These are phyloP conservation scores for Ogataea corticis DNA, from an alignment of 805 yeast genomes.

Conservation along the genomic window DNA sequence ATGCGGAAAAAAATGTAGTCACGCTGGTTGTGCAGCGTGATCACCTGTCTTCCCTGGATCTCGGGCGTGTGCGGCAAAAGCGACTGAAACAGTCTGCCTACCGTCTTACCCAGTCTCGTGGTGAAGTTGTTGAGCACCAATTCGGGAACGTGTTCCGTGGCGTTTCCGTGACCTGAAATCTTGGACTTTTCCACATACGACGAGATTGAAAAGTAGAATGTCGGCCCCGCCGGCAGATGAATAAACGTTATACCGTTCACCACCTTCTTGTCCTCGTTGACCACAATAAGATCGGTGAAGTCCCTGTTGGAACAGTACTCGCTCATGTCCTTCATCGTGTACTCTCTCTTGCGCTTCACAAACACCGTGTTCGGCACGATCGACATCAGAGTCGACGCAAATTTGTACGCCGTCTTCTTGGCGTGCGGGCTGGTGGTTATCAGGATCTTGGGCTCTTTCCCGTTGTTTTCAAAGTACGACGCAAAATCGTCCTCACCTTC, in stretches of 20 bases:
- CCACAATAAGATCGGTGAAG: conserved; percentile 82
- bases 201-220: conserved; percentile 84
- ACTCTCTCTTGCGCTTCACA: conserved; percentile 83
- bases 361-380: conserved; percentile 84
- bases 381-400: conserved; percentile 83
- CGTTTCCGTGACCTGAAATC: conserved; percentile 85
- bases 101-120: conserved; percentile 90
- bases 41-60: conserved; percentile 91
- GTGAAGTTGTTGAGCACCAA: conserved; percentile 88
- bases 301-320: conserved; percentile 78
- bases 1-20: conserved; percentile 94
- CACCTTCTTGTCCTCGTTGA: conserved; percentile 90
- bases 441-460: conserved; percentile 76
- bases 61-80: conserved; percentile 93
- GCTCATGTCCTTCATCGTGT: conserved; percentile 83
- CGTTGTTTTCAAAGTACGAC: conserved; percentile 49
- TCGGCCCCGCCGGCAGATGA: conserved; percentile 94
- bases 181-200: conserved; percentile 74
- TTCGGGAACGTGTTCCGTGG: conserved; percentile 91
- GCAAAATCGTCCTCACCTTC: conserved; percentile 69
- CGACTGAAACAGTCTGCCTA: conserved; percentile 88
- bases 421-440: conserved; percentile 89
- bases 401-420: conserved; percentile 81
- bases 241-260: conserved; percentile 92
- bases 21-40: conserved; percentile 94